Evolutionary conservation across 345 rosid genomes (phyloP), one percentile per base, ranked within the genome.

Genomic region (Clausena lansium): DNA sequence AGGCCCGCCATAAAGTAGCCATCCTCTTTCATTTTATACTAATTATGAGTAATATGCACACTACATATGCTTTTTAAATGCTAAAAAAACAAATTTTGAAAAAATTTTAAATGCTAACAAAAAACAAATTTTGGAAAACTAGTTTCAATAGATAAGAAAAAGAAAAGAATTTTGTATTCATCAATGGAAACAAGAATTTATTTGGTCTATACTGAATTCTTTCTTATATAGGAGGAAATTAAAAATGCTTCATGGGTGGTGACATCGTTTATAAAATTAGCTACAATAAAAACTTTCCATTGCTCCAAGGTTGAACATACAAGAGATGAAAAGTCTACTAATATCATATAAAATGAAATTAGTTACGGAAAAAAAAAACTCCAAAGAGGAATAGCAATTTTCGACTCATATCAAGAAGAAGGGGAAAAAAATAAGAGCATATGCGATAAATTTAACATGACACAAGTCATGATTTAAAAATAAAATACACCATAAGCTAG

Each of bases 11-110:
- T n/a, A n/a, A n/a, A n/a, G n/a, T n/a, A n/a, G n/a, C n/a, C 78
- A 39, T 67, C 64, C 22, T 76, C 75, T 66, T 76, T 80, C n/a
- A 28, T 78, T 79, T 35, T 61, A n/a, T 63, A 20, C 57, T 70
- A 28, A 62, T 38, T 38, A 9, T 8, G 9, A 38, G 1, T 38
- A 38, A 71, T 30, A 77, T 54, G 39, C 70, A 68, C 27, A 73
- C 41, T 60, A 30, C 67, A 70, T 17, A 61, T 72, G 67, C 62
- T 20, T 38, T 9, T 30, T 28, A 28, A 11, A 27, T 61, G 32
- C 22, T 55, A 45, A 22, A 25, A 41, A 62, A 30, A 30, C 2
- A 30, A 30, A 30, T 30, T 30, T 30, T 30, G 2, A 30, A 8
- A 38, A 38, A 38, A 2, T 38, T 38, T 38, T 38, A 38, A 38